phyloP scores from a whole-genome alignment of 2,329 filamentous ascomycete genomes.

The Zasmidium citrigriseum region DNA sequence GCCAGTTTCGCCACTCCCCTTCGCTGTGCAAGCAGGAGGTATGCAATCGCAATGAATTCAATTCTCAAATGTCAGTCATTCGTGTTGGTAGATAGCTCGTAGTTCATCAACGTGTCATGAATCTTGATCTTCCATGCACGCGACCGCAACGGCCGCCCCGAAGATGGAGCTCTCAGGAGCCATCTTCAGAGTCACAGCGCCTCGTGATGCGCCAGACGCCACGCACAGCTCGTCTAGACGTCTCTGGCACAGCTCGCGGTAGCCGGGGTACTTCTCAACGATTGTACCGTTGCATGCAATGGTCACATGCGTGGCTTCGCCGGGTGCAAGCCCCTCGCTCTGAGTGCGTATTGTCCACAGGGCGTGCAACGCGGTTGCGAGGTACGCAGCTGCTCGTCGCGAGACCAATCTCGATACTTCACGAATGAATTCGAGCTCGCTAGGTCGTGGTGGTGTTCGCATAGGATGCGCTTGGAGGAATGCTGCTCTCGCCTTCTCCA shows the following conservation, averaged over 20 bases:
- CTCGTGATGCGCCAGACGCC: constrained; percentile 40
- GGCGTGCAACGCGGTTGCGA: constrained; percentile 64
- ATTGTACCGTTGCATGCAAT: constrained; percentile 80
- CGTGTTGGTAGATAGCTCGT: no score
- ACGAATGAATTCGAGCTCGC: constrained; percentile 52
- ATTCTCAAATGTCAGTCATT: no score
- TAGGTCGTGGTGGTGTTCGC: constrained; percentile 40
- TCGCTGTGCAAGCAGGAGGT: no score
- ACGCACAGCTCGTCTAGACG: constrained; percentile 61
- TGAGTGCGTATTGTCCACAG: constrained; percentile 57
- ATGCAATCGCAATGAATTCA: no score
- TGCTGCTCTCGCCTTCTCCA: constrained; percentile 44
- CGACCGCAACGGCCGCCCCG: constrained; percentile 69
- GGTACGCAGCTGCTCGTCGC: constrained; percentile 60
- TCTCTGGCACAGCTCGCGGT: constrained; percentile 61
- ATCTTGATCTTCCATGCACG: constrained; percentile 23
- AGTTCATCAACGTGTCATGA: no score
- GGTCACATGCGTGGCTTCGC: constrained; percentile 39
- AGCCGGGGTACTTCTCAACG: constrained; percentile 75
- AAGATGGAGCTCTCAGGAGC: constrained; percentile 74
- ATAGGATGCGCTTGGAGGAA: constrained; percentile 57
- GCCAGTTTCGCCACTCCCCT: no score
- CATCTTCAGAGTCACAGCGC: constrained; percentile 63
- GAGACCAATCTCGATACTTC: constrained; percentile 56
- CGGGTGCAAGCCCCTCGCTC: constrained; percentile 44